A percentile compares a stretch with the other conserved stretches of the same genome.
Conservation (phyloP, 1,139 yeast species). For the Yamadazyma buinensis region DNA sequence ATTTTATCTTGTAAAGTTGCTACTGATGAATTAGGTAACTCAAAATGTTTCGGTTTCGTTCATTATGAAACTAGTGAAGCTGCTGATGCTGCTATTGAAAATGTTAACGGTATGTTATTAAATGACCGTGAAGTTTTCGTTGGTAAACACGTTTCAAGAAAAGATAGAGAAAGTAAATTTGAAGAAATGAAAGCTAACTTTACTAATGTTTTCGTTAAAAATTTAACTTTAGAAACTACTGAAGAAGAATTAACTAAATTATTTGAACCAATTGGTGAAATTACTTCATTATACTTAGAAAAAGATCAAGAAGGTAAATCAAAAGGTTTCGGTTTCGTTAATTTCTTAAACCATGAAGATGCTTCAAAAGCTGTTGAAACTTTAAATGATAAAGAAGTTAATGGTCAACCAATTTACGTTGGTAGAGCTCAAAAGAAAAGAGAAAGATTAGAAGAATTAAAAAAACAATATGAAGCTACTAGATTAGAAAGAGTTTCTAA, state of each 20-base stretch:
- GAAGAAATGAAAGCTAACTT: slow-evolving; percentile 90
- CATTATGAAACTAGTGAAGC: slow-evolving; percentile 94
- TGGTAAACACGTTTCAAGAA: slow-evolving; percentile 89
- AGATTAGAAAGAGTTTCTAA: slow-evolving; percentile 90
- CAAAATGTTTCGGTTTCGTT: slow-evolving; percentile 97
- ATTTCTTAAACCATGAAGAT: slow-evolving; percentile 80
- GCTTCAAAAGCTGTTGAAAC: slow-evolving; percentile 92
- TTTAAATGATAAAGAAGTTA: slow-evolving; percentile 82
- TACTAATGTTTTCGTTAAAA: slow-evolving; percentile 94
- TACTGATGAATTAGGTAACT: slow-evolving; percentile 85
- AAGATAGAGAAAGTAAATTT: slow-evolving; percentile 92
- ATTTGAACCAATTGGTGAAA: slow-evolving; percentile 71
- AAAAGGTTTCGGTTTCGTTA: slow-evolving; percentile 94
- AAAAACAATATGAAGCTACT: slow-evolving; percentile 90
- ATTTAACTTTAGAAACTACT: slow-evolving; percentile 68
- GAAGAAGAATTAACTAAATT: slow-evolving; percentile 73
- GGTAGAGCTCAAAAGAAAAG: slow-evolving; percentile 99
- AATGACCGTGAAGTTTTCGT: slow-evolving; percentile 96
- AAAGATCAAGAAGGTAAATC: slow-evolving; percentile 85
- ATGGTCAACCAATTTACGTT: slow-evolving; percentile 84
- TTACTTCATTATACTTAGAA: slow-evolving; percentile 83
- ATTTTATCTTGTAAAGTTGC: slow-evolving; percentile 98
- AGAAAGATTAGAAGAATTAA: slow-evolving; percentile 96
- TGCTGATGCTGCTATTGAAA: slow-evolving; percentile 93
- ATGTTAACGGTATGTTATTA: slow-evolving; percentile 97